phyloP scores from a whole-genome alignment of 1,284 basidiomycete genomes.

The Coniophora puteana region DNA sequence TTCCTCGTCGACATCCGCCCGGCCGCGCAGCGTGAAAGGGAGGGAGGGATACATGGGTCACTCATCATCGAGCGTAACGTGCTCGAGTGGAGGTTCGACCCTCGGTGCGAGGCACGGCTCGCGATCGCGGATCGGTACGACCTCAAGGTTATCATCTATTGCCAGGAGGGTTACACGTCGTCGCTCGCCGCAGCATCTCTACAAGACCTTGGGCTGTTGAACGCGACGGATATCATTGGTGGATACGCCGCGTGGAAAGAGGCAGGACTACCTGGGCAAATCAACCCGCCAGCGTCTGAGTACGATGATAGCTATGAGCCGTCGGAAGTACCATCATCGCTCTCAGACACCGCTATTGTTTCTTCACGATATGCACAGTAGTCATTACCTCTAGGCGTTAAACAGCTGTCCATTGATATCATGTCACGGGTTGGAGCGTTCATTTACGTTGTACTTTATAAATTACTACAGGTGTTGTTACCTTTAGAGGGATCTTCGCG shows the following conservation, averaged over 20 bases:
- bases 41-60: constrained; percentile 59
- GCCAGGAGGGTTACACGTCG: constrained; percentile 65
- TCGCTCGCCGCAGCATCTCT: constrained; percentile 66
- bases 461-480: too few relatives aligned
- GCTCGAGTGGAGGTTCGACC: constrained; percentile 75
- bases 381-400: too few relatives aligned
- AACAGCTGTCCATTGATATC: too few relatives aligned
- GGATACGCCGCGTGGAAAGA: constrained; percentile 69
- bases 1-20: constrained; percentile 76
- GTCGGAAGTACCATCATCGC: neutral
- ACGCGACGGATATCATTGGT: constrained; percentile 72
- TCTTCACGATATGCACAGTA: neutral
- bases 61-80: constrained; percentile 67
- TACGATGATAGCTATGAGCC: constrained; percentile 14
- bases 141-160: constrained; percentile 64
- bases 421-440: too few relatives aligned
- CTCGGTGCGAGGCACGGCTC: constrained; percentile 50
- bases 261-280: constrained; percentile 51
- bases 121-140: constrained; percentile 69
- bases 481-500: constrained; percentile 30
- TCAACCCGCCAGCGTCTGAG: constrained; percentile 26
- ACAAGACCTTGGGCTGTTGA: constrained; percentile 62
- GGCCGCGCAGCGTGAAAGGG: constrained; percentile 46
- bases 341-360: neutral
- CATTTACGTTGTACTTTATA: too few relatives aligned